These are phyloP conservation scores for Raddia distichophylla DNA, from an alignment of 176 grass and related monocot species.

Conservation along the genomic window DNA sequence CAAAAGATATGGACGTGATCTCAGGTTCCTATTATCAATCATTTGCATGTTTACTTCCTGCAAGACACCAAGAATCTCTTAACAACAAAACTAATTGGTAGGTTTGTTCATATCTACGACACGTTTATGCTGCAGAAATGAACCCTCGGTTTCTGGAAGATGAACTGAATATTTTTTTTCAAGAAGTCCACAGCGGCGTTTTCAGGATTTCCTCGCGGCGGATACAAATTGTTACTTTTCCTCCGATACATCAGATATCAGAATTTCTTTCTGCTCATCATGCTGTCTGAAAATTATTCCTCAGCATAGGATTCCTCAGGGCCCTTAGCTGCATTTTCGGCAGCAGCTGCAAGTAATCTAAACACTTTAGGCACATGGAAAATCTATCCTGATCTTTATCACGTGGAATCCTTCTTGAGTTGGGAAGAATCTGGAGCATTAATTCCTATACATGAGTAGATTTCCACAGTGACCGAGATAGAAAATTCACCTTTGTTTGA, in stretches of 20 bases:
- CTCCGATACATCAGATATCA: constrained; percentile 4
- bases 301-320: constrained; percentile 53
- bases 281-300: constrained; percentile 51
- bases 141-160: not conserved
- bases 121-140: constrained; percentile 14
- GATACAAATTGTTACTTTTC: constrained; percentile 17
- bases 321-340: constrained; percentile 42
- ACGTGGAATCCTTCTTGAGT: constrained; percentile 47
- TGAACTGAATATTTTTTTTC: constrained; percentile 28
- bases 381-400: constrained; percentile 59
- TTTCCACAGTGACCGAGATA: constrained; percentile 36
- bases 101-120: constrained; percentile 17
- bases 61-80: constrained; percentile 60
- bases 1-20: constrained; percentile 58
- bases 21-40: constrained; percentile 48
- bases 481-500: constrained; percentile 44
- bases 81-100: constrained; percentile 38
- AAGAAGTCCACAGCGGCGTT: not conserved
- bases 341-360: constrained; percentile 41
- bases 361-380: constrained; percentile 51
- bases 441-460: constrained; percentile 49
- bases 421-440: constrained; percentile 52
- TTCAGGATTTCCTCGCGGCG: not conserved
- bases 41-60: constrained; percentile 54
- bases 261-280: constrained; percentile 42